These are phyloP conservation scores for Xylaria hypoxylon DNA, from an alignment of 2,329 filamentous ascomycete genomes.

Conservation along the genomic window DNA sequence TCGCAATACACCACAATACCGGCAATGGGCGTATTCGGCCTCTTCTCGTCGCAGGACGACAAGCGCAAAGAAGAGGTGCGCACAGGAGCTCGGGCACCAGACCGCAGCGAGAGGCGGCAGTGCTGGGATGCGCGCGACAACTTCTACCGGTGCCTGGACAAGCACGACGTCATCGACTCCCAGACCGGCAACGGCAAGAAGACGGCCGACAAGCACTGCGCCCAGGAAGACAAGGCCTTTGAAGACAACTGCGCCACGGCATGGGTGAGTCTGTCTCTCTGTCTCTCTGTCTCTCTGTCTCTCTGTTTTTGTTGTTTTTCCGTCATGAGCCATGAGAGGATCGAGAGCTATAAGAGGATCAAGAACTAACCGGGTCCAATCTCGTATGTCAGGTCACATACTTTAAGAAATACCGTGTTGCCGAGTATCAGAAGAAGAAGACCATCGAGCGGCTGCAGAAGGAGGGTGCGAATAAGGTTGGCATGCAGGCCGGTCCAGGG, in stretches of 20 bases:
- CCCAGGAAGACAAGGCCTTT: slow-evolving; percentile 72
- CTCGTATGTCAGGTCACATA: slow-evolving; percentile 82
- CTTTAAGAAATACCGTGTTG: slow-evolving; percentile 96
- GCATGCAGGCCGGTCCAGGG: slow-evolving; percentile 20
- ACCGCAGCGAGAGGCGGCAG: slow-evolving; percentile 79
- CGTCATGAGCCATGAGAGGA: slow-evolving; percentile 1
- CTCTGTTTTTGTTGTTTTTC: too few relatives aligned
- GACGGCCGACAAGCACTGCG: slow-evolving; percentile 67
- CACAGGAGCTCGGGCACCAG: slow-evolving; percentile 77
- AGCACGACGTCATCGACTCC: slow-evolving; percentile 81
- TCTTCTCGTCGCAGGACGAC: slow-evolving; percentile 54
- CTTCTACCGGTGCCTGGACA: slow-evolving; percentile 90
- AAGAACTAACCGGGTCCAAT: slow-evolving; percentile 19
- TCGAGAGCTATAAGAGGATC: slow-evolving; percentile 14
- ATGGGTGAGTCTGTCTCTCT: slow-evolving; percentile 87
- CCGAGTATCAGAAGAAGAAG: slow-evolving; percentile 87
- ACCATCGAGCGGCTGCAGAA: slow-evolving; percentile 79
- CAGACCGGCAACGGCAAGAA: slow-evolving; percentile 66
- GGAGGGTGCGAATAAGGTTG: slow-evolving; percentile 75
- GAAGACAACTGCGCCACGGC: slow-evolving; percentile 87
- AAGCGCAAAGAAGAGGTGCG: slow-evolving; percentile 67
- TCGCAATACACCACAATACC: background rate
- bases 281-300: too few relatives aligned
- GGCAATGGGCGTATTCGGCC: slow-evolving; percentile 64
- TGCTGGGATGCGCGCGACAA: slow-evolving; percentile 92